These are phyloP conservation scores for Podospora appendiculata DNA, from an alignment of 495 filamentous ascomycete species.

Conservation along the genomic window DNA sequence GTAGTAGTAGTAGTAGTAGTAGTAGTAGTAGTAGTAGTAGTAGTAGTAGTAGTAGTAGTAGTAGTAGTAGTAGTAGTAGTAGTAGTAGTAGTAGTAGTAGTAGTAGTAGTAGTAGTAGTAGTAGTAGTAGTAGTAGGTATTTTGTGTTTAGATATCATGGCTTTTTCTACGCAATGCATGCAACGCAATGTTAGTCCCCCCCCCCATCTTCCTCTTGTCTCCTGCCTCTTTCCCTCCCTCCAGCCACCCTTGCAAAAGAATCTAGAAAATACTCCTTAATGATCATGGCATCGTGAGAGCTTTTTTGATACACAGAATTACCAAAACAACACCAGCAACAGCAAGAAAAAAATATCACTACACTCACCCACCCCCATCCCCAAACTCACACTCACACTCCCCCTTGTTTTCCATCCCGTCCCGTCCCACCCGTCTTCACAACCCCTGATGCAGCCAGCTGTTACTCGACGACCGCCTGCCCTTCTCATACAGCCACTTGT, in stretches of 20 bases:
- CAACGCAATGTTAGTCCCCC: no score
- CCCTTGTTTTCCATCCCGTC: background rate
- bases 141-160: no score
- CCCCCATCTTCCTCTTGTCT: no score
- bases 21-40: no score
- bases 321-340: background rate
- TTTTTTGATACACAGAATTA: background rate
- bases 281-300: constrained; percentile 11
- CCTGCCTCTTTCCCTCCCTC: background rate
- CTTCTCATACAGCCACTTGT: constrained; percentile 89
- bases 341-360: background rate
- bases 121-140: no score
- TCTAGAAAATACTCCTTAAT: background rate
- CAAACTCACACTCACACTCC: background rate
- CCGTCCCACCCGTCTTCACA: background rate
- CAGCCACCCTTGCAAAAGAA: background rate
- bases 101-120: no score
- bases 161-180: no score
- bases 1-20: no score
- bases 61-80: no score
- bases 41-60: no score
- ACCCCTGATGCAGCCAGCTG: constrained; percentile 23
- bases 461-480: constrained; percentile 37
- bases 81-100: no score
- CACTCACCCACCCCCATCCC: background rate